Conservation (phyloP, 305 asterid genomes). For the Lippia alba region DNA sequence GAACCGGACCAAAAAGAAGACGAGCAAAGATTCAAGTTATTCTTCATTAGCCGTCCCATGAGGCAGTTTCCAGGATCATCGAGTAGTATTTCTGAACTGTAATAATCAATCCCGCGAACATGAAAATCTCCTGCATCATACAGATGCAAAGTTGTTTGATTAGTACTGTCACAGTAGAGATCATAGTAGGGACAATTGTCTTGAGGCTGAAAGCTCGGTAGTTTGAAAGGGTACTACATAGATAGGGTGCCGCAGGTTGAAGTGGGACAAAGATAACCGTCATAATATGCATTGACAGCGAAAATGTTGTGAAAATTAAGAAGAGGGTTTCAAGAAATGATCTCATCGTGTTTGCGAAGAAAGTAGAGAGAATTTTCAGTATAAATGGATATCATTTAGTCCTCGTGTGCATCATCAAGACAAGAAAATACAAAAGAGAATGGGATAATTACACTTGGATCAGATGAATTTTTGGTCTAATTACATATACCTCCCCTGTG, state of each 20-base stretch:
- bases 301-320: not conserved
- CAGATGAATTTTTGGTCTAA: too few species aligned
- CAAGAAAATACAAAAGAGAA: too few species aligned
- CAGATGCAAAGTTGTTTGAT: constrained; percentile 27
- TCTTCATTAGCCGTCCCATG: constrained; percentile 26
- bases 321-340: constrained; percentile 8
- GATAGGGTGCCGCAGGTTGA: constrained; percentile 31
- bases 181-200: constrained; percentile 24
- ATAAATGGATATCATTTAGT: too few species aligned
- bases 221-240: constrained; percentile 40
- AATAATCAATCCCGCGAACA: constrained; percentile 27
- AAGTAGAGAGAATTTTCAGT: too few species aligned
- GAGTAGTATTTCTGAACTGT: constrained; percentile 21
- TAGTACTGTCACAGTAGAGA: constrained; percentile 26
- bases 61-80: constrained; percentile 46
- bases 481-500: too few species aligned
- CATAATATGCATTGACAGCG: not conserved
- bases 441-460: too few species aligned
- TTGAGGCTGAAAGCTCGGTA: constrained; percentile 22
- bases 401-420: too few species aligned
- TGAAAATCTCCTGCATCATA: constrained; percentile 40
- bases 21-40: constrained; percentile 38
- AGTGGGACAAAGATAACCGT: constrained; percentile 21
- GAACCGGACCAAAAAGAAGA: constrained; percentile 35
- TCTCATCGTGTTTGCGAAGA: constrained; percentile 10